phyloP scores from a whole-genome alignment of 345 rosid genomes.

The Conringia planisiliqua region DNA sequence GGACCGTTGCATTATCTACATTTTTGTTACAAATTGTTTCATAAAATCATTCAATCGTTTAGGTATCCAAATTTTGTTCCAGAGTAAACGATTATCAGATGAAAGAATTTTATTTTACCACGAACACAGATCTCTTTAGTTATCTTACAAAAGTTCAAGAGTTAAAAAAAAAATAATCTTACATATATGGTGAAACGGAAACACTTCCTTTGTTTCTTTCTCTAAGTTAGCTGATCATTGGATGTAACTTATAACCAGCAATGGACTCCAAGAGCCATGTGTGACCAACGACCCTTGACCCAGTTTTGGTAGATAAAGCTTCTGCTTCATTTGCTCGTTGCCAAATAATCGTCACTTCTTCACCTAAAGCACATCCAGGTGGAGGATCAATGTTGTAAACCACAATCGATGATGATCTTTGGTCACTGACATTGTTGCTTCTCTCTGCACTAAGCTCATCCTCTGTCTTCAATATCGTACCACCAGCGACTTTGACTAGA shows the following conservation, averaged over 20 bases:
- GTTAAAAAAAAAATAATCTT: background rate
- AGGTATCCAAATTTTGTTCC: background rate
- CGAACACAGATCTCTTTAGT: background rate
- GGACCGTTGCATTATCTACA: background rate
- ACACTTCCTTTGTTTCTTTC: background rate
- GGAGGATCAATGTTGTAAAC: conserved; percentile 73
- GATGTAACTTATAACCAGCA: conserved; percentile 58
- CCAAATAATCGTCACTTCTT: conserved; percentile 72
- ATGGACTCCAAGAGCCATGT: conserved; percentile 83
- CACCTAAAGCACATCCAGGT: conserved; percentile 54
- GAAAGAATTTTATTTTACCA: background rate
- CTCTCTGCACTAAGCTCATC: conserved; percentile 36
- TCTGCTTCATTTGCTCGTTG: conserved; percentile 62
- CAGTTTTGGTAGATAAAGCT: conserved; percentile 50
- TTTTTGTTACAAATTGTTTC: background rate
- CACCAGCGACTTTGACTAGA: conserved; percentile 62
- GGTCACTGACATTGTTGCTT: conserved; percentile 1
- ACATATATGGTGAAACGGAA: background rate
- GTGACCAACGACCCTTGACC: conserved; percentile 52
- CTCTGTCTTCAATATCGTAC: conserved; percentile 44
- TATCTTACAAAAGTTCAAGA: background rate
- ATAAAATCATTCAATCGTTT: background rate
- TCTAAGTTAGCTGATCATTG: conserved; percentile 9
- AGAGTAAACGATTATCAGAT: background rate
- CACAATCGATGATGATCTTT: conserved; percentile 35